phyloP scores from a whole-genome alignment of 352 stramenopile species.

The Plasmopara muralis region DNA sequence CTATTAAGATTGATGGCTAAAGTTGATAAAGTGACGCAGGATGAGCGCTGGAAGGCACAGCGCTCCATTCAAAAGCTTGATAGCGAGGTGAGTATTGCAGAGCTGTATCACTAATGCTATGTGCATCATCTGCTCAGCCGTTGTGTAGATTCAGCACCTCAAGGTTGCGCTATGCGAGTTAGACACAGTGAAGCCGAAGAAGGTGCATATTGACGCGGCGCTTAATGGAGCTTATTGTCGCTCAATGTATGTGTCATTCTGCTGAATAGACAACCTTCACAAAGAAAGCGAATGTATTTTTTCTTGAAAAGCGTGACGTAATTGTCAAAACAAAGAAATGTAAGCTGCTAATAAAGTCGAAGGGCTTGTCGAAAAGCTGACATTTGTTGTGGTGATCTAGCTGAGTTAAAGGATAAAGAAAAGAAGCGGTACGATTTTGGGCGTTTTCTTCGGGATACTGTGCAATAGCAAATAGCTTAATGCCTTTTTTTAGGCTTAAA shows the following conservation, averaged over 20 bases:
- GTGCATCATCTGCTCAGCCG: neutral
- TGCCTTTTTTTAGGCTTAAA: too few relatives aligned
- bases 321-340: constrained; percentile 65
- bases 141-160: constrained; percentile 61
- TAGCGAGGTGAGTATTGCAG: constrained; percentile 18
- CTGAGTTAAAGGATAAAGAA: constrained; percentile 61
- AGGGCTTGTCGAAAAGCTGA: neutral
- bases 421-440: constrained; percentile 48
- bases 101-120: neutral
- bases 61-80: constrained; percentile 34
- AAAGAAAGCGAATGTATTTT: constrained; percentile 68
- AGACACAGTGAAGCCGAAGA: constrained; percentile 60
- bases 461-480: constrained; percentile 9
- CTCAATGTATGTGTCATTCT: neutral
- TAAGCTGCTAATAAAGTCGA: constrained; percentile 17
- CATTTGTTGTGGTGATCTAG: constrained; percentile 18
- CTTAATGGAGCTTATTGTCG: neutral
- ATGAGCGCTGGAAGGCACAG: constrained; percentile 43
- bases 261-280: constrained; percentile 51
- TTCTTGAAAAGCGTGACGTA: constrained; percentile 56
- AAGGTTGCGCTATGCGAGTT: constrained; percentile 70
- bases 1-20: too few relatives aligned
- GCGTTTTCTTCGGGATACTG: constrained; percentile 32
- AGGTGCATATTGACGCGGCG: constrained; percentile 23
- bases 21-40: neutral